Conservation (phyloP, 768 basidiomycete species). For the Galerina sulciceps region DNA sequence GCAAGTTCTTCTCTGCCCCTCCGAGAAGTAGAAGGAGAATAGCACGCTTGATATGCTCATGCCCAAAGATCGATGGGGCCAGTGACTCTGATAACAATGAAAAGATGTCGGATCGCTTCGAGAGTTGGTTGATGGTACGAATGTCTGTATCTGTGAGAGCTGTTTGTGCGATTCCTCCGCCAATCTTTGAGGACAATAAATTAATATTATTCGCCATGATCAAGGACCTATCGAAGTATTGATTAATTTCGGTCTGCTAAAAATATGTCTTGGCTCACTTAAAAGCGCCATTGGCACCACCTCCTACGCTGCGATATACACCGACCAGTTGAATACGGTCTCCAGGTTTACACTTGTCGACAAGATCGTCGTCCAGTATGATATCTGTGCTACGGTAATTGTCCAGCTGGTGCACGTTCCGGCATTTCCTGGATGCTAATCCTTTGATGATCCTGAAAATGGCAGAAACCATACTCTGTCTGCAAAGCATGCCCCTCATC, state of each 20-base stretch:
- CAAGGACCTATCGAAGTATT: constrained; percentile 64
- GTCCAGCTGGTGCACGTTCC: constrained; percentile 96
- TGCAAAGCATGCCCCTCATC: constrained; percentile 86
- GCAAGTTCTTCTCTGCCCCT: constrained; percentile 96
- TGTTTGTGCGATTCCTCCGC: constrained; percentile 93
- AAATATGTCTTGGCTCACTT: constrained; percentile 58
- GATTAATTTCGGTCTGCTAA: constrained; percentile 12
- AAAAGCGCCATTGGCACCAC: constrained; percentile 91
- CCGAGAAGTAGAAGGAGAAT: constrained; percentile 92
- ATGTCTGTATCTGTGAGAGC: constrained; percentile 93
- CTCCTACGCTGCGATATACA: constrained; percentile 91
- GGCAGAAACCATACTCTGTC: constrained; percentile 90
- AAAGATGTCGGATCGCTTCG: constrained; percentile 88
- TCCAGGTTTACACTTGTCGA: constrained; percentile 97
- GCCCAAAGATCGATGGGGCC: constrained; percentile 96
- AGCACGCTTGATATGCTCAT: constrained; percentile 94
- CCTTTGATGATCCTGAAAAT: constrained; percentile 95
- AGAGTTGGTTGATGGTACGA: constrained; percentile 91
- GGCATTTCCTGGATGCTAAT: constrained; percentile 99
- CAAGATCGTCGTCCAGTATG: constrained; percentile 93
- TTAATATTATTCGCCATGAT: constrained; percentile 96
- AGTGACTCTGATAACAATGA: constrained; percentile 89
- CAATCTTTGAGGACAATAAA: constrained; percentile 90
- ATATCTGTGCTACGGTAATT: constrained; percentile 97
- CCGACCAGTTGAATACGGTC: constrained; percentile 98